A percentile compares a stretch with the other conserved stretches of the same genome.
phyloP scores from a whole-genome alignment of 202 grass and related monocot genomes.

The Carex arenaria region DNA sequence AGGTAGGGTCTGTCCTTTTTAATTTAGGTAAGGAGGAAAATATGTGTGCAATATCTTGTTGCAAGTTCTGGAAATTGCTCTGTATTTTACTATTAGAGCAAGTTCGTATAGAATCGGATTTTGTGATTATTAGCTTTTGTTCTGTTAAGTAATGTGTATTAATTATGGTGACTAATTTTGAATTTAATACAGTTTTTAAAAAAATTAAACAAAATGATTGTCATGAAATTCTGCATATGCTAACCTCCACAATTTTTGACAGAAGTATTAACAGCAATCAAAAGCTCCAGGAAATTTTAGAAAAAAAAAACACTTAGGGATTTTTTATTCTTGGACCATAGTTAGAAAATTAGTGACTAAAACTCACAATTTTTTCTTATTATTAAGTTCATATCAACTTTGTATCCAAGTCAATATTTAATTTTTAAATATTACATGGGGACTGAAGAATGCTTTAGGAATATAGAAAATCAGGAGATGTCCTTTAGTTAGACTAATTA shows the following conservation, averaged over 20 bases:
- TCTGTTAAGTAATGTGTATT: neutral
- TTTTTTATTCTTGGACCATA: neutral
- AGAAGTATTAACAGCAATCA: too few species aligned
- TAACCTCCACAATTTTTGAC: neutral
- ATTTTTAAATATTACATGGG: neutral
- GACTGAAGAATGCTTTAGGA: neutral
- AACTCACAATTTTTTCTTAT: neutral
- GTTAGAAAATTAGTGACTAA: neutral
- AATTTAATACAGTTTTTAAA: neutral
- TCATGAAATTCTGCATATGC: neutral
- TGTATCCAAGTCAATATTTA: neutral
- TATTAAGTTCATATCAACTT: neutral
- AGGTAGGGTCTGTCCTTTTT: neutral
- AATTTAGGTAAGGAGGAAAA: neutral
- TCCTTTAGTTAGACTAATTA: neutral
- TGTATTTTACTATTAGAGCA: neutral
- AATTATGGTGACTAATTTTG: neutral
- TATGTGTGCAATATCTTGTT: slow-evolving; percentile 9
- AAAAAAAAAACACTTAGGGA: neutral
- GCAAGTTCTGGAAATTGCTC: neutral
- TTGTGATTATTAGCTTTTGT: neutral
- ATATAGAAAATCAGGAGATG: neutral
- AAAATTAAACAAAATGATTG: neutral
- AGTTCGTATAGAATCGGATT: neutral
- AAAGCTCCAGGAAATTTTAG: neutral